These are phyloP conservation scores for Colletotrichum chlorophyti DNA, from an alignment of 2,329 filamentous ascomycete species.

Conservation along the genomic window DNA sequence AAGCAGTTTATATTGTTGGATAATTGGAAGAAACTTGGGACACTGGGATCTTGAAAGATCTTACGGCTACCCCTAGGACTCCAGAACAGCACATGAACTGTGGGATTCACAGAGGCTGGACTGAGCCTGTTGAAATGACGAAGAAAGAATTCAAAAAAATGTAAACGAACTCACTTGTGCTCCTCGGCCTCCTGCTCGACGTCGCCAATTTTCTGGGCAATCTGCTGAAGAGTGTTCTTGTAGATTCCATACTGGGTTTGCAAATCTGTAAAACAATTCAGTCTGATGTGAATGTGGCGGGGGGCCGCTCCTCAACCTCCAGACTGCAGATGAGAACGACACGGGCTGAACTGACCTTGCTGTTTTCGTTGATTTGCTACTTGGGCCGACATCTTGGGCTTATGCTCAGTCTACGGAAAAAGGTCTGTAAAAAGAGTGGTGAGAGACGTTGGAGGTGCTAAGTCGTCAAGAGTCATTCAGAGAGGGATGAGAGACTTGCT, in stretches of 20 bases:
- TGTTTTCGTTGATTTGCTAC: slow-evolving; percentile 68
- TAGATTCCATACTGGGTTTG: slow-evolving; percentile 82
- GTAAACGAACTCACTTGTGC: slow-evolving; percentile 83
- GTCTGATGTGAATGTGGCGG: slow-evolving; percentile 21
- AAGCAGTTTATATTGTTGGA: no score
- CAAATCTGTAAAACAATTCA: slow-evolving; percentile 63
- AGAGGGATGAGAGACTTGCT: not conserved
- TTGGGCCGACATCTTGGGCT: slow-evolving; percentile 53
- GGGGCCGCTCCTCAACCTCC: no score
- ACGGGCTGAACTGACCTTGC: slow-evolving; percentile 61
- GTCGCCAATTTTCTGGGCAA: slow-evolving; percentile 95
- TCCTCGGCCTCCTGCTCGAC: slow-evolving; percentile 98
- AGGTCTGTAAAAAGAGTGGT: not conserved
- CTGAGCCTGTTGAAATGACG: slow-evolving; percentile 12
- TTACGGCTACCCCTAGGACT: no score
- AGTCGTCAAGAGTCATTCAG: not conserved
- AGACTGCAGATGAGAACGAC: no score
- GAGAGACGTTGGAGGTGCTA: not conserved
- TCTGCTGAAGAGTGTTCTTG: slow-evolving; percentile 82
- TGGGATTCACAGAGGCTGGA: slow-evolving; percentile 17
- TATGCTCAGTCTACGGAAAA: not conserved
- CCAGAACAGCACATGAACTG: no score
- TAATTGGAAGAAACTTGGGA: no score
- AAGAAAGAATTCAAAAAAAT: no score
- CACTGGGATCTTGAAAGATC: no score